A percentile compares a stretch with the other conserved stretches of the same genome.
Conservation (phyloP, 495 filamentous ascomycete genomes). For the Penicillium herquei region DNA sequence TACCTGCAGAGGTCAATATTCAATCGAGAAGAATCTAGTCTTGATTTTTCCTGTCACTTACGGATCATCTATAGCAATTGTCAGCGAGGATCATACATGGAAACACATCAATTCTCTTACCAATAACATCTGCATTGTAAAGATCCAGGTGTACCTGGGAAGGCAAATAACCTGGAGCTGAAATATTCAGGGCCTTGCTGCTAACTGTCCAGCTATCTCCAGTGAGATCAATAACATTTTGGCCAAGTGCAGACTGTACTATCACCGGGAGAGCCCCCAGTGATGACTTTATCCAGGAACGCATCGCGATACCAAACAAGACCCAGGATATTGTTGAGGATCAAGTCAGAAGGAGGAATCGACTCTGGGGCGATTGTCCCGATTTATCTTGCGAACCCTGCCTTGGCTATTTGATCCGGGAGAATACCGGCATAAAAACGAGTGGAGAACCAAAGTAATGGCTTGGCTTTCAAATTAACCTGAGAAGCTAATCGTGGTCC, state of each 20-base stretch:
- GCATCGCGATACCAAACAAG: constrained; percentile 14
- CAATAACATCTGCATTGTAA: constrained; percentile 49
- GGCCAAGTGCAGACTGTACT: constrained; percentile 16
- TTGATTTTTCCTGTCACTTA: constrained; percentile 25
- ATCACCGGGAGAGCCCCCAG: constrained; percentile 16
- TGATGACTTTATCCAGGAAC: constrained; percentile 13
- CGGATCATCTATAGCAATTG: constrained; percentile 42
- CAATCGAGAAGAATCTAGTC: neutral
- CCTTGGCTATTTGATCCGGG: neutral
- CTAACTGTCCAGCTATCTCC: constrained; percentile 55
- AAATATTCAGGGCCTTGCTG: constrained; percentile 50
- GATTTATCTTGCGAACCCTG: constrained; percentile 3
- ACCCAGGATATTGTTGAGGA: neutral
- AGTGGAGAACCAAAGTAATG: constrained; percentile 6
- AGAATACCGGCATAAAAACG: neutral
- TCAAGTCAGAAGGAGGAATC: neutral
- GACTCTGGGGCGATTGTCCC: neutral
- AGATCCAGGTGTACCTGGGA: constrained; percentile 65
- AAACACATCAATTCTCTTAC: constrained; percentile 17
- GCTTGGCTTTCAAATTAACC: constrained; percentile 2
- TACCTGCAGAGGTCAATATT: constrained; percentile 27
- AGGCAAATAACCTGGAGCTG: constrained; percentile 58
- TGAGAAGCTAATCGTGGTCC: neutral
- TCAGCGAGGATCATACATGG: constrained; percentile 1
- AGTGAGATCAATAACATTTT: constrained; percentile 52